Conservation (phyloP, 192 early-diverging fungal genomes). For the Geranomyces variabilis region DNA sequence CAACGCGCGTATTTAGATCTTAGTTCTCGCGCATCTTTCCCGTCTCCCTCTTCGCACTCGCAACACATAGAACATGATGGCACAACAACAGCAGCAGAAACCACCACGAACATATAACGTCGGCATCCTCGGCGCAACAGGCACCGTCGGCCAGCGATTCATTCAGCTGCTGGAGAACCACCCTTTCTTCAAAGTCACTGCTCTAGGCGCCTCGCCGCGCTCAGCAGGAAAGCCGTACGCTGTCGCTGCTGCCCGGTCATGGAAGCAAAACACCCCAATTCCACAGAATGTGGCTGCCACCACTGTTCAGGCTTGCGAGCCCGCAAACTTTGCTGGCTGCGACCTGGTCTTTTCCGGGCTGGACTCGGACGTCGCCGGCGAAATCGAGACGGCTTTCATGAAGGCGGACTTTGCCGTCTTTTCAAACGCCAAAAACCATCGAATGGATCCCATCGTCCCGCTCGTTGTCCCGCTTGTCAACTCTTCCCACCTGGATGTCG, state of each 20-base stretch:
- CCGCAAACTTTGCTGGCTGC: slow-evolving; percentile 74
- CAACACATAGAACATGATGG: no score
- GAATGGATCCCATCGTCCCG: slow-evolving; percentile 86
- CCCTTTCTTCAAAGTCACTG: slow-evolving; percentile 83
- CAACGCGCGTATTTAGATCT: no score
- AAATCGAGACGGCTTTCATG: slow-evolving; percentile 91
- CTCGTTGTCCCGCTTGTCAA: slow-evolving; percentile 95
- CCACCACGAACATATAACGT: slow-evolving; percentile 38
- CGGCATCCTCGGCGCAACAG: slow-evolving; percentile 95
- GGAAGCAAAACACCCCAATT: slow-evolving; percentile 86
- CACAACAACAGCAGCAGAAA: no score
- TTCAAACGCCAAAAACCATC: slow-evolving; percentile 97
- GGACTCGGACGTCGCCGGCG: slow-evolving; percentile 91
- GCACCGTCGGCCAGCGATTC: slow-evolving; percentile 98
- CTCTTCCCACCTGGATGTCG: slow-evolving; percentile 81
- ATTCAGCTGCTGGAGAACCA: slow-evolving; percentile 86
- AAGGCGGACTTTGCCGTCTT: slow-evolving; percentile 86
- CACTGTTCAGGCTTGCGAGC: slow-evolving; percentile 73
- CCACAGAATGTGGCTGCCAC: slow-evolving; percentile 61
- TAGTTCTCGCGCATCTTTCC: no score
- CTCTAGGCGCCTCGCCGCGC: slow-evolving; percentile 87
- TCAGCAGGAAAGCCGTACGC: slow-evolving; percentile 86
- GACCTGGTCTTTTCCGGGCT: slow-evolving; percentile 95
- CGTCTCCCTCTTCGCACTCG: no score
- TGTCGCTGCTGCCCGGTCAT: slow-evolving; percentile 70